phyloP scores from a whole-genome alignment of 495 filamentous ascomycete species.

The Xylaria nigripes region DNA sequence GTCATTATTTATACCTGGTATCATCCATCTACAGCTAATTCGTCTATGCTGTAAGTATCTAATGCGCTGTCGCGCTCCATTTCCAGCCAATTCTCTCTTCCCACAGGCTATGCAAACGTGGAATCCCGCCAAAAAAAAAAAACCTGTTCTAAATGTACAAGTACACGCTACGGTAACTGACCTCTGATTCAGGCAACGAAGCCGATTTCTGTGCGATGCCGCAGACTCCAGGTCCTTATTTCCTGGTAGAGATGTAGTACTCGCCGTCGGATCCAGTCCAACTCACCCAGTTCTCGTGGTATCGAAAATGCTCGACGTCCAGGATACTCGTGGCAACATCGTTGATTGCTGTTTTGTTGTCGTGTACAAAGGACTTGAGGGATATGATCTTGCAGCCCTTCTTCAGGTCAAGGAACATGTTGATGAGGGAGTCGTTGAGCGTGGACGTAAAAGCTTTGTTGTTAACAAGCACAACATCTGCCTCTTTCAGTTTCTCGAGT shows the following conservation, averaged over 20 bases:
- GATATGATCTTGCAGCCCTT: constrained; percentile 82
- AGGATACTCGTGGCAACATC: constrained; percentile 69
- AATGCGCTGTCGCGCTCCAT: not conserved
- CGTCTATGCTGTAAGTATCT: constrained; percentile 10
- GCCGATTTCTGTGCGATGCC: not conserved
- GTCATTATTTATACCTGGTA: constrained; percentile 16
- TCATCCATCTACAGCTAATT: constrained; percentile 14
- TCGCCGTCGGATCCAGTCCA: constrained; percentile 80
- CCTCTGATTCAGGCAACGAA: not conserved
- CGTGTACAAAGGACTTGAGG: constrained; percentile 70
- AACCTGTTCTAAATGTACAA: constrained; percentile 1
- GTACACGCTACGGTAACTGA: not conserved
- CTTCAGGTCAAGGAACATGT: constrained; percentile 91
- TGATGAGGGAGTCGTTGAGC: constrained; percentile 76
- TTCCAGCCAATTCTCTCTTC: not conserved
- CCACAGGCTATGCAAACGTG: constrained; percentile 1
- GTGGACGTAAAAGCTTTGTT: constrained; percentile 88
- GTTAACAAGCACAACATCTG: constrained; percentile 92
- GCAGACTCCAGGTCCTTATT: constrained; percentile 32
- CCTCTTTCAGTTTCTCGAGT: constrained; percentile 61
- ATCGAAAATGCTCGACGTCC: constrained; percentile 64
- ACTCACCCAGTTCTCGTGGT: constrained; percentile 77
- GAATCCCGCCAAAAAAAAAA: not conserved
- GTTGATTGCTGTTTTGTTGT: constrained; percentile 61
- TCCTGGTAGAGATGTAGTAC: constrained; percentile 84